phyloP scores from a whole-genome alignment of 176 grass and related monocot species.

The Leersia perrieri region DNA sequence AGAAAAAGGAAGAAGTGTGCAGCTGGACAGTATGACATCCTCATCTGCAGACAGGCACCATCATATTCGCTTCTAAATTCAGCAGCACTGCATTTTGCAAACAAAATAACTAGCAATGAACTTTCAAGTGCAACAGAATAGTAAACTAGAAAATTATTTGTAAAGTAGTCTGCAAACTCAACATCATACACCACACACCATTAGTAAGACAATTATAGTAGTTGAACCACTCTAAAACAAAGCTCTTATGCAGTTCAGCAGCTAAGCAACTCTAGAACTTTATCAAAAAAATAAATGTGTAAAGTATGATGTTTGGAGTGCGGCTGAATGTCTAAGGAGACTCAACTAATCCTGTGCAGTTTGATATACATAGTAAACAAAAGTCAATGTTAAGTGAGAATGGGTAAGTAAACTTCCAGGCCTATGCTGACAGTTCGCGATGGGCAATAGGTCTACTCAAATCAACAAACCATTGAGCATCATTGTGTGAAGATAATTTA shows the following conservation, averaged over 20 bases:
- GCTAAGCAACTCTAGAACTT: background rate
- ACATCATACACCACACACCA: background rate
- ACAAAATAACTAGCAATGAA: conserved; percentile 16
- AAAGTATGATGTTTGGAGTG: background rate
- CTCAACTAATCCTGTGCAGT: background rate
- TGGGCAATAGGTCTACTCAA: background rate
- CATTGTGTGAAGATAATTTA: background rate
- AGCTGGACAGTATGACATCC: conserved; percentile 84
- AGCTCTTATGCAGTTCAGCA: background rate
- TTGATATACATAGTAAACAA: background rate
- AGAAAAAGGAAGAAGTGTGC: conserved; percentile 92
- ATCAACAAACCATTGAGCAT: background rate
- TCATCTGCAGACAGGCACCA: conserved; percentile 84
- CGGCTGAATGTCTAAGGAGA: background rate
- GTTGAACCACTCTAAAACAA: background rate
- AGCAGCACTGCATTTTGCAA: conserved; percentile 56
- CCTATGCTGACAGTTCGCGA: background rate
- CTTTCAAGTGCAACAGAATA: background rate
- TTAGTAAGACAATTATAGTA: background rate
- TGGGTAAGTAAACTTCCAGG: background rate
- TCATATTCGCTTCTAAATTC: conserved; percentile 87
- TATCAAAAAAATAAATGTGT: background rate
- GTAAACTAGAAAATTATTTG: background rate
- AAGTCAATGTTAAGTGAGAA: background rate
- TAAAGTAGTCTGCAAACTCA: background rate